Evolutionary conservation across 148 eudicot genomes (phyloP), one percentile per base, ranked within the genome.

Genomic region (Silene conica): DNA sequence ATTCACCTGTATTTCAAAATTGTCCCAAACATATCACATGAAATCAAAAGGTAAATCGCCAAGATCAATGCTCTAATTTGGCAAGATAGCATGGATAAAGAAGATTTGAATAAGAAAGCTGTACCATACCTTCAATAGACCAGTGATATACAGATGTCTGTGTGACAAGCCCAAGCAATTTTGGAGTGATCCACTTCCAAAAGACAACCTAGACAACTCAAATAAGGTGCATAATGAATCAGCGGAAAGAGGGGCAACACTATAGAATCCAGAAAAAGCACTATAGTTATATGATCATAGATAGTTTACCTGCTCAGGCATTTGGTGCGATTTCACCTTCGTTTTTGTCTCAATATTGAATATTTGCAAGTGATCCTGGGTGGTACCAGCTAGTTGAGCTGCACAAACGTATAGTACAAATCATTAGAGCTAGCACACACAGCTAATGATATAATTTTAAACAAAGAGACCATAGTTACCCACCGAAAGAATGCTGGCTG

Each of bases 111-210:
- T 16, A 72, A 16, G 63, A 19, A 67, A 73, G 65, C 63, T 71
- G 38, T n/a, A 28, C 19, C 64, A 71, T 64, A 79, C 99, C 99
- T 86, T 95, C 99, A 83, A 90, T 95, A 58, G 97, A 87, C 99
- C 99, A 95, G 83, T 95, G 99, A 80, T 90, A 92, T 19, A 95
- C 99, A 58, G 99, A 79, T 6, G 94, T 77, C 73, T 95, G 99
- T 25, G 99, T 95, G 64, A 95, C 97, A 69, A 95, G 80, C 45
- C 99, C 99, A 86, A 95, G 80, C 89, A 86, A 77, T 77, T 85
- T 92, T 43, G 94, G 89, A 67, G 92, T 85, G 73, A 95, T 84
- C 99, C 99, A 95, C 79, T 95, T 95, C 99, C 99, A 95, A 82
- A 92, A 95, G 23, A 86, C 97, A 77, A 92, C 89, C 99, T 95